Evolutionary conservation across 495 filamentous ascomycete species (phyloP).

Genomic region (Astrothelium subdiscretum): DNA sequence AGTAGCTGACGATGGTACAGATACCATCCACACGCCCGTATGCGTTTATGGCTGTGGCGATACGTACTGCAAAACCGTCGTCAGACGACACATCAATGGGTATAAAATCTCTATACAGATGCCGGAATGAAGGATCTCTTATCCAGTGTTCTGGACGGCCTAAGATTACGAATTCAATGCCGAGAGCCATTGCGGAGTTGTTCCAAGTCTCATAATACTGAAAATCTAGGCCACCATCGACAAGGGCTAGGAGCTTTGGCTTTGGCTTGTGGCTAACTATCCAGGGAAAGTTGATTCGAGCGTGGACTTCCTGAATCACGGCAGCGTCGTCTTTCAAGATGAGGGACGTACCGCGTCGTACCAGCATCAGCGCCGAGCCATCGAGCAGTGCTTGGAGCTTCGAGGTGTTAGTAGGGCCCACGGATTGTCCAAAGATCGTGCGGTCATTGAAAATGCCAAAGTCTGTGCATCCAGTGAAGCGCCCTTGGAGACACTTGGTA

Average conservation of each 20-base stretch:
- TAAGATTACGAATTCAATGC: background rate
- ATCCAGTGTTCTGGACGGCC: background rate
- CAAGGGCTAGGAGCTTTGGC: background rate
- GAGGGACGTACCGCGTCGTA: too few species aligned
- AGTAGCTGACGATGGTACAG: background rate
- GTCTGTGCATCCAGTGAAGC: too few species aligned
- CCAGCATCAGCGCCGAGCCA: too few species aligned
- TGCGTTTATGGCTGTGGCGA: background rate
- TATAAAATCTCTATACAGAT: background rate
- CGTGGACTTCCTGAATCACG: too few species aligned
- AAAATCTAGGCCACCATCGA: background rate
- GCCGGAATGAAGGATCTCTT: background rate
- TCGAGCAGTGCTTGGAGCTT: too few species aligned
- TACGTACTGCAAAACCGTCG: background rate
- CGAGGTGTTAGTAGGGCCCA: too few species aligned
- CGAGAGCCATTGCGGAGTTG: background rate
- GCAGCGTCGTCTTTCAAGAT: too few species aligned
- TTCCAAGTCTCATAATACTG: background rate
- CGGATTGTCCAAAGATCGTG: too few species aligned
- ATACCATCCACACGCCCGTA: background rate
- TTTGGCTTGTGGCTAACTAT: background rate
- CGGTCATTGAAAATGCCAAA: too few species aligned
- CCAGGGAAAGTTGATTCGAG: background rate
- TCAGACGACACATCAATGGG: background rate
- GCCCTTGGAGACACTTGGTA: too few species aligned